Evolutionary conservation across 1,284 basidiomycete genomes (phyloP).

Genomic region (Cystobasidium pallidum): DNA sequence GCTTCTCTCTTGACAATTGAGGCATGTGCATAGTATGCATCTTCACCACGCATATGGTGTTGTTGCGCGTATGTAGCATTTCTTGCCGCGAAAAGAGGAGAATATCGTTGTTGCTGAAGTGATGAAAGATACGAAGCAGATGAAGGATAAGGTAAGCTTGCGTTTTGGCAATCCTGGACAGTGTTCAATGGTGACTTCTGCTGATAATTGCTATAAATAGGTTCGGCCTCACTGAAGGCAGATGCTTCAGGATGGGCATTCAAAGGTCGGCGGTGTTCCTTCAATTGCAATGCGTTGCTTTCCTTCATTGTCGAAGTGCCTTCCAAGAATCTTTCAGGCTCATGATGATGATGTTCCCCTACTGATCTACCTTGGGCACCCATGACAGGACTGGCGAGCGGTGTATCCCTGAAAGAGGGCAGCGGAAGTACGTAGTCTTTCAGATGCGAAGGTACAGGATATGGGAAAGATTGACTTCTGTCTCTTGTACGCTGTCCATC

Average conservation of each 20-base stretch:
- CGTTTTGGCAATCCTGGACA: too few species aligned
- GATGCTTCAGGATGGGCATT: slow-evolving; percentile 12
- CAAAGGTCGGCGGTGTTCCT: neutral
- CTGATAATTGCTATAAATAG: neutral
- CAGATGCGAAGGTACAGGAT: slow-evolving; percentile 8
- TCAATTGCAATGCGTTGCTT: slow-evolving; percentile 8
- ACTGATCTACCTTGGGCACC: neutral
- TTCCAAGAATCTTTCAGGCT: slow-evolving; percentile 7
- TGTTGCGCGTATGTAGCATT: neutral
- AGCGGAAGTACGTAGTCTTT: neutral
- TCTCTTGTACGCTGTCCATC: neutral
- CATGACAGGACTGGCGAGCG: neutral
- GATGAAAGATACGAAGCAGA: slow-evolving; percentile 4
- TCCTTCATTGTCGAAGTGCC: slow-evolving; percentile 5
- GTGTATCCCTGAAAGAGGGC: neutral
- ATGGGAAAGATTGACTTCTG: slow-evolving; percentile 4
- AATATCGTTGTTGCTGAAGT: neutral
- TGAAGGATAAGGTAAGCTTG: slow-evolving; percentile 4
- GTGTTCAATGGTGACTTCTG: too few species aligned
- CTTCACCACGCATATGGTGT: slow-evolving; percentile 6
- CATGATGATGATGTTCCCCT: neutral
- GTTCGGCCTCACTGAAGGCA: slow-evolving; percentile 9
- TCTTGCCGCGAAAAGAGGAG: neutral
- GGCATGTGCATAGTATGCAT: neutral
- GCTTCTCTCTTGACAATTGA: neutral